phyloP scores from a whole-genome alignment of 805 yeast genomes.

The Yamadazyma scolyti region DNA sequence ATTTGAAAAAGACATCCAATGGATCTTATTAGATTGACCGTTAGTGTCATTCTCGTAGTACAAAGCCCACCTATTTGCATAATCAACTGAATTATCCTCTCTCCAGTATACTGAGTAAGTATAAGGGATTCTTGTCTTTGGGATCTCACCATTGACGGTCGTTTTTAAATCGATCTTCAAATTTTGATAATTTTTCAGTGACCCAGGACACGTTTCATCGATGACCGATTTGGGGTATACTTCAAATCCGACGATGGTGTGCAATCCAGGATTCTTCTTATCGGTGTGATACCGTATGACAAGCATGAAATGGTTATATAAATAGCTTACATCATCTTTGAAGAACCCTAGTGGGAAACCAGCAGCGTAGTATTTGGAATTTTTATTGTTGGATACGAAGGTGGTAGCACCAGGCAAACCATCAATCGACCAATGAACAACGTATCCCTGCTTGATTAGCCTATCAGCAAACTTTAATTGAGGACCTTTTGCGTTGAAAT shows the following conservation, averaged over 20 bases:
- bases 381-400: slow-evolving; percentile 53
- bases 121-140: slow-evolving; percentile 55
- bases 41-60: slow-evolving; percentile 56
- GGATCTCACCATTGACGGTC: slow-evolving; percentile 16
- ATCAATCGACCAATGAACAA: slow-evolving; percentile 81
- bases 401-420: slow-evolving; percentile 88
- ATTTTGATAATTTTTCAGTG: slow-evolving; percentile 55
- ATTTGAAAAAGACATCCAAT: slow-evolving; percentile 75
- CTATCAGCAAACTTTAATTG: slow-evolving; percentile 56
- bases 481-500: slow-evolving; percentile 49
- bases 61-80: slow-evolving; percentile 70
- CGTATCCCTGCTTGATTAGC: slow-evolving; percentile 65
- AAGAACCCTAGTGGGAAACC: slow-evolving; percentile 84
- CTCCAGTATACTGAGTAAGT: slow-evolving; percentile 88
- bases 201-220: slow-evolving; percentile 70
- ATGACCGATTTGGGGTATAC: slow-evolving; percentile 81
- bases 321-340: slow-evolving; percentile 49
- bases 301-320: slow-evolving; percentile 79
- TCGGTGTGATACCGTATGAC: slow-evolving; percentile 66
- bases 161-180: slow-evolving; percentile 46
- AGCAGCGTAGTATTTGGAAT: slow-evolving; percentile 71
- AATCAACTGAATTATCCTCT: slow-evolving; percentile 65
- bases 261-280: slow-evolving; percentile 32
- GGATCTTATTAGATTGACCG: slow-evolving; percentile 48
- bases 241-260: slow-evolving; percentile 83